phyloP scores from a whole-genome alignment of 2,329 filamentous ascomycete genomes.

The Penicillium sp. region DNA sequence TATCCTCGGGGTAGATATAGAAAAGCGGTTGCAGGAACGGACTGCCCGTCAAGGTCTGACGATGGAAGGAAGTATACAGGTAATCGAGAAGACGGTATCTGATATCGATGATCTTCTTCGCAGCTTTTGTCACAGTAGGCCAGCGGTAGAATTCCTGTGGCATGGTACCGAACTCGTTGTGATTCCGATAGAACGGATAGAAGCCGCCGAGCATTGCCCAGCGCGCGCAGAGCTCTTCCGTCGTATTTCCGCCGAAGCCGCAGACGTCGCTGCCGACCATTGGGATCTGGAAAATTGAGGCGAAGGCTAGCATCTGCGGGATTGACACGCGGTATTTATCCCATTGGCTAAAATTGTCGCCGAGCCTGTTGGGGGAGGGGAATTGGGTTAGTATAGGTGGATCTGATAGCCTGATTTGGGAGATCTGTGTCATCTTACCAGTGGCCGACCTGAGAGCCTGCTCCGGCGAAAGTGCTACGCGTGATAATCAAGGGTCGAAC shows the following conservation, averaged over 20 bases:
- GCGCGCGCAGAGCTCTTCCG: conserved; percentile 69
- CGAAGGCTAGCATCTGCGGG: conserved; percentile 59
- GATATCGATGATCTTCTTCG: conserved; percentile 66
- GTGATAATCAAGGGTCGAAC: conserved; percentile 71
- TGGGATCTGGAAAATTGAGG: conserved; percentile 66
- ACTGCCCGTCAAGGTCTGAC: conserved; percentile 60
- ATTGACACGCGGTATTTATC: conserved; percentile 60
- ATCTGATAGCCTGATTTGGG: conserved; percentile 37
- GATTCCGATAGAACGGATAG: conserved; percentile 73
- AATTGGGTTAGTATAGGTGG: background rate
- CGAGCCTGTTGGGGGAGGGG: conserved; percentile 45
- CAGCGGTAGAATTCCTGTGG: conserved; percentile 74
- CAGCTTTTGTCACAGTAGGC: conserved; percentile 62
- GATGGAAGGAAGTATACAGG: conserved; percentile 69
- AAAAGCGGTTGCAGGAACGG: conserved; percentile 70
- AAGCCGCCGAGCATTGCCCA: conserved; percentile 75
- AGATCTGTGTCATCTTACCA: conserved; percentile 38
- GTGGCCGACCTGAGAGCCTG: conserved; percentile 60
- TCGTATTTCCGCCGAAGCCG: conserved; percentile 68
- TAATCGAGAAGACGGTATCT: conserved; percentile 79
- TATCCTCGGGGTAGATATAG: conserved; percentile 65
- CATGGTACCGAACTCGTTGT: conserved; percentile 57
- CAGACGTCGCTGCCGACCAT: conserved; percentile 74
- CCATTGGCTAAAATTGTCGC: conserved; percentile 62
- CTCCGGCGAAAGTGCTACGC: conserved; percentile 72